phyloP scores from a whole-genome alignment of 2,329 filamentous ascomycete genomes.

The Neopestalotiopsis clavispora region DNA sequence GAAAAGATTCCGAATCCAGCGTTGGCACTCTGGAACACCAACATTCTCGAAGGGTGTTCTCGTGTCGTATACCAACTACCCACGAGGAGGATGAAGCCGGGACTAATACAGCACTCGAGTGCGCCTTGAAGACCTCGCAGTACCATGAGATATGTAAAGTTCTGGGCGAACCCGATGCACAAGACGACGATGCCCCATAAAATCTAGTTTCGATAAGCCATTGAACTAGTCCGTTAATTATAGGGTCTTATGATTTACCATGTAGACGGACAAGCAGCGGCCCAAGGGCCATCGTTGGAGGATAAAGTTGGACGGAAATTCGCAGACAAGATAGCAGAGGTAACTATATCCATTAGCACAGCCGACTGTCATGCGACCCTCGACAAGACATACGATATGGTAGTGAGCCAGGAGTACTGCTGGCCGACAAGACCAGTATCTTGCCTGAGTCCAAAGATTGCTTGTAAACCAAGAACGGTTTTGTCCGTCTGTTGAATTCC shows the following conservation, averaged over 20 bases:
- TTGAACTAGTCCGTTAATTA: too few relatives aligned
- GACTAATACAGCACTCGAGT: background rate
- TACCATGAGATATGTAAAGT: background rate
- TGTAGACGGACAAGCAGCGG: background rate
- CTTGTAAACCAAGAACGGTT: background rate
- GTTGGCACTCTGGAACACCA: background rate
- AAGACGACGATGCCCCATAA: too few relatives aligned
- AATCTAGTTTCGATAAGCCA: too few relatives aligned
- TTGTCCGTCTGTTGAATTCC: constrained; percentile 2
- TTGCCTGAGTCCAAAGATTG: background rate
- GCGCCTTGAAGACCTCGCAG: background rate
- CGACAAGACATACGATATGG: background rate
- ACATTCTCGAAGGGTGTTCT: background rate
- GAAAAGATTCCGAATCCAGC: background rate
- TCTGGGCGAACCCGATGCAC: too few relatives aligned
- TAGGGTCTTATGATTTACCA: too few relatives aligned
- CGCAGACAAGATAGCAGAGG: background rate
- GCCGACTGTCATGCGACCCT: background rate
- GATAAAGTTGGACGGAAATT: background rate
- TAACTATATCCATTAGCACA: too few relatives aligned
- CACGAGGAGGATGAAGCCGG: background rate
- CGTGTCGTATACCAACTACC: background rate
- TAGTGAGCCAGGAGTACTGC: background rate
- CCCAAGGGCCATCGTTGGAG: background rate
- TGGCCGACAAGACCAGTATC: background rate